phyloP scores from a whole-genome alignment of 495 filamentous ascomycete species.

The Oidiodendron maius region DNA sequence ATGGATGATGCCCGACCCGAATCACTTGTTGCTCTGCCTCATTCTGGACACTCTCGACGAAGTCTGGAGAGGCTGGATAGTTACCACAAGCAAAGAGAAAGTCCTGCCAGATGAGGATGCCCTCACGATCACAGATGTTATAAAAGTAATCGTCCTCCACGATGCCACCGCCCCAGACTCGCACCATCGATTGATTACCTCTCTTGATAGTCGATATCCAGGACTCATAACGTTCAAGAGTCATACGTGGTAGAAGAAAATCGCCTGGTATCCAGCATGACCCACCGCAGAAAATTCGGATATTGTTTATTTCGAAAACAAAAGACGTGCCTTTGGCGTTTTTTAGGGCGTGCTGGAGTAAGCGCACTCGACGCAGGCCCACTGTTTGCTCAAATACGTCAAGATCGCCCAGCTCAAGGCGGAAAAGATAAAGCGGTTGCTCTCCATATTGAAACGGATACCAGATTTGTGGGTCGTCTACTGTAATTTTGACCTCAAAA shows the following conservation, averaged over 20 bases:
- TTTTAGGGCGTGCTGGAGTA: background rate
- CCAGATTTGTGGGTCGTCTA: slow-evolving; percentile 22
- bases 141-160: slow-evolving; percentile 62
- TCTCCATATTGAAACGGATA: slow-evolving; percentile 2
- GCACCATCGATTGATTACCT: slow-evolving; percentile 20
- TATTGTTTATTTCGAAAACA: background rate
- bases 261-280: slow-evolving; percentile 3
- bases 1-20: slow-evolving; percentile 75
- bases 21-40: slow-evolving; percentile 71
- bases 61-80: slow-evolving; percentile 58
- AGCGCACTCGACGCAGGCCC: background rate
- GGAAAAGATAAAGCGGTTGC: slow-evolving; percentile 46
- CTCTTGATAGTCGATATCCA: background rate
- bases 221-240: background rate
- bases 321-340: slow-evolving; percentile 1
- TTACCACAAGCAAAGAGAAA: slow-evolving; percentile 65
- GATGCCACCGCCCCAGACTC: slow-evolving; percentile 43
- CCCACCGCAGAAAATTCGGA: background rate
- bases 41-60: slow-evolving; percentile 58
- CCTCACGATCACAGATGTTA: slow-evolving; percentile 56
- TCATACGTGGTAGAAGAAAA: background rate
- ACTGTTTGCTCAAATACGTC: slow-evolving; percentile 42
- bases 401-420: slow-evolving; percentile 46
- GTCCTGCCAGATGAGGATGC: slow-evolving; percentile 64
- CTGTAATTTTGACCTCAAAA: slow-evolving; percentile 30